Evolutionary conservation across 345 rosid genomes (phyloP), one percentile per base, ranked within the genome.

Genomic region (Hibiscus trionum): DNA sequence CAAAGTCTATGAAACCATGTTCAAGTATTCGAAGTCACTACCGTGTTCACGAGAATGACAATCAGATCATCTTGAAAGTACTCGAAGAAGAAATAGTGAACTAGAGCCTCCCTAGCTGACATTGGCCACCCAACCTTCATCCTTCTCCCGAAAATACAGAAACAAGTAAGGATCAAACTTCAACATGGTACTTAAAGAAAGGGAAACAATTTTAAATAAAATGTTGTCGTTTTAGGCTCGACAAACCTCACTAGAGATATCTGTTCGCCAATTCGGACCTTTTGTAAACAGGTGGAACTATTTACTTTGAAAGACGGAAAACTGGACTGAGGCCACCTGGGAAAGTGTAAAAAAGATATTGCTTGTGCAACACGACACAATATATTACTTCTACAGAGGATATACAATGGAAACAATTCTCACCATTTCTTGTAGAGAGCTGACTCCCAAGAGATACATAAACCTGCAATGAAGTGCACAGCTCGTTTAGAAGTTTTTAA

Each of bases 91-190:
- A 84, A 87, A 81, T 73, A 93, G 76, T 93, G 93, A 72, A 91
- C 75, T 50, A 90, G 44, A 15, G 90, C 97, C 82, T 92, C 97
- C 85, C 99, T 85, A 72, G 88, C 75, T 61, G 92, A 80, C 69
- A 95, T 67, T 14, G 97, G 99, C 99, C 99, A 95, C 8, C 96
- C 66, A 69, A 89, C 84, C 92, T 95, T 95, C 92, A 89, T 77
- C 90, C 99, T 95, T 85, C 88, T 86, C 86, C 86, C 91, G 39
- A 57, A 83, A 91, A 79, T 70, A 50, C 72, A 65, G 24, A 76
- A 53, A 66, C 77, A 42, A 69, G 77, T 77, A 70, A 85, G 77
- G 77, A 80, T 64, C 52, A 42, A 44, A 60, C 57, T 26, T 24
- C 71, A 46, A 44, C 37, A 49, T 26, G 5, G 58, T 27, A 47